Conservation (phyloP, 345 rosid genomes). For the Clarkia xantiana region DNA sequence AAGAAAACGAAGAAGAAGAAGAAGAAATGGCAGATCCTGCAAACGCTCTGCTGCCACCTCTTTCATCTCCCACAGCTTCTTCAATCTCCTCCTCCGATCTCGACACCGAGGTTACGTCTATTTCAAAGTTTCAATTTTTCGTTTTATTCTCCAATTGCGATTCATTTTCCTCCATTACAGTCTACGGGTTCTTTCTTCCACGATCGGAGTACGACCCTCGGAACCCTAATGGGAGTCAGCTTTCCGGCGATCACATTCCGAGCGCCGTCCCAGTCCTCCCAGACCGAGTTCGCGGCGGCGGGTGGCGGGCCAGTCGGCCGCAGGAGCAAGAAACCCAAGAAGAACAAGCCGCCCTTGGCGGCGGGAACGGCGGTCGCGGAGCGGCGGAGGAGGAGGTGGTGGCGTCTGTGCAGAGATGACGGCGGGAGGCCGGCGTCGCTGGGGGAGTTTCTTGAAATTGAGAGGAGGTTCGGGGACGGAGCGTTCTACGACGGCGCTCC, state of each 20-base stretch:
- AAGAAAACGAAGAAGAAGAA: no score
- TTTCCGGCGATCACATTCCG: constrained; percentile 54
- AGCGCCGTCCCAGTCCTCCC: no score
- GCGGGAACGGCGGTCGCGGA: constrained; percentile 15
- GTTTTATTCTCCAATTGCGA: neutral
- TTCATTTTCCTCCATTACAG: constrained; percentile 16
- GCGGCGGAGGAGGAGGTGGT: constrained; percentile 53
- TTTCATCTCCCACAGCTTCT: constrained; percentile 61
- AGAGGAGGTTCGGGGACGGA: constrained; percentile 65
- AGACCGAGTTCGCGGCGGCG: constrained; percentile 5
- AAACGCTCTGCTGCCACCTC: constrained; percentile 26
- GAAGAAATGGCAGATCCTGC: constrained; percentile 40
- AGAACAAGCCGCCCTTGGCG: constrained; percentile 9
- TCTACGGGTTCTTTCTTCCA: constrained; percentile 95
- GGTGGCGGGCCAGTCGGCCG: constrained; percentile 1
- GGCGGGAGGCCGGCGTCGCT: constrained; percentile 60
- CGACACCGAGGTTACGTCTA: constrained; percentile 55
- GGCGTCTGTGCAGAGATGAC: constrained; percentile 70
- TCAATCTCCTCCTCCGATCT: constrained; percentile 91
- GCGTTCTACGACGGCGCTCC: constrained; percentile 39
- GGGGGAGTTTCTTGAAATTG: constrained; percentile 82
- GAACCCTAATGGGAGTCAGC: constrained; percentile 82
- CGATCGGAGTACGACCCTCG: constrained; percentile 86
- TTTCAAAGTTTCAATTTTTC: constrained; percentile 1
- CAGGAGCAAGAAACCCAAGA: constrained; percentile 13